Base-by-base conservation (phyloP, 129 eudicot genomes). In the Silybum marianum region DNA sequence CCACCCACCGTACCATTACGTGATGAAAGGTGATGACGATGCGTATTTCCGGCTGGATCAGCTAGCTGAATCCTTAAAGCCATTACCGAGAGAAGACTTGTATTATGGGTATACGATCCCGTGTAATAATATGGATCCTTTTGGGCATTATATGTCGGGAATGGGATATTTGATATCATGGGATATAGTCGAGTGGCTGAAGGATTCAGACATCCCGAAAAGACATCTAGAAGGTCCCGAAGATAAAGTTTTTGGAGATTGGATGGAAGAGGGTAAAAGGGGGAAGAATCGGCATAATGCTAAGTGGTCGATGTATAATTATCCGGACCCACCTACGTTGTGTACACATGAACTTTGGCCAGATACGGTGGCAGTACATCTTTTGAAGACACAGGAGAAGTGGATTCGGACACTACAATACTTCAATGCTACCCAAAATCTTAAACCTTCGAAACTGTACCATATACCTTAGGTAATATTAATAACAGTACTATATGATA, bases 321-420 rank as follows among this genome's bases (percentile, higher is more conserved):
- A 83, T 71, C 98, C 99, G 0, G 95, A 89, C 67, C 99, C 99
- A 9, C 94, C 86, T 0, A 88, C 97, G 0, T 42, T 80, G 44
- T 92, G 98, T 67, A 89, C 97, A 54, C 98, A 95, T 71, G 98
- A 92, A 81, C 87, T 95, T 34, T 92, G 98, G 99, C 97, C 95
- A 24, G 87, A 89, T 9, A 95, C 99, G 0, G 84, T 90, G 44
- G 98, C 94, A 0, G 98, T 92, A 48, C 99, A 95, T 75, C 87
- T 90, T 63, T 78, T 95, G 86, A 95, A 95, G 95, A 90, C 76
- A 22, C 97, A 87, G 71, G 97, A 92, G 77, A 92, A 91, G 89
- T 95, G 99, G 99, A 87, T 95, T 69, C 84, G 68, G 30, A 92
- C 99, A 16, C 81, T 95, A 72, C 69, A 81, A 22, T 95, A 92